Evolutionary conservation across 2,329 filamentous ascomycete genomes (phyloP), one percentile per base, ranked within the genome.

Genomic region (Xylariomycetidae sp.): DNA sequence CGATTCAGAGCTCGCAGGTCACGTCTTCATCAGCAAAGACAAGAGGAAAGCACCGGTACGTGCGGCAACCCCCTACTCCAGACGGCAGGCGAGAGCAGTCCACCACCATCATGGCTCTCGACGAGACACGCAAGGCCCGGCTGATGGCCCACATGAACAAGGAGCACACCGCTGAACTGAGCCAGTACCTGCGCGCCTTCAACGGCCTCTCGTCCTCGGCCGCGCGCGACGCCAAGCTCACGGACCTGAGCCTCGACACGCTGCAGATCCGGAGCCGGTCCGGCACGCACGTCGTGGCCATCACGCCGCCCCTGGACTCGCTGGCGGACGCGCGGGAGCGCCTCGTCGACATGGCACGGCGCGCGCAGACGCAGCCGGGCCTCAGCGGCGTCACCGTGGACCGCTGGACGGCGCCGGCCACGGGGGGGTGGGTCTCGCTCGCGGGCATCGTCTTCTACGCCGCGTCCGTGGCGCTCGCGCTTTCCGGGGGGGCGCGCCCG

Each of bases 111-210:
- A 46, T 48, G 40, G 34, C 49, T 29, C 26, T 49, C 32, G 67
- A 72, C 34, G 61, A 60, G 24, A 67, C 64, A 1, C 60, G 66
- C 38, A 77, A 77, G 52, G 50, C 67, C 37, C 76, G 79, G 38
- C 80, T 87, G 57, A 74, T 90, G 53, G 68, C 68, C 20, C 89
- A 95, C 67, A 92, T 95, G 85, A 95, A 95, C 64, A 66, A 67
- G 26, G 83, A 90, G 59, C 90, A 95, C 63, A 65, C 71, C 32
- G 72, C 76, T 47, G 85, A 86, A 37, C 76, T 95, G 31, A 65
- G 74, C 37, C 72, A 82, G 53, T 94, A 89, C 60, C 74, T 93
- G n/a, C 79, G 79, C 43, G 75, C 87, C 58, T 87, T 79, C 64
- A 68, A 65, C 54, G 58, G 67, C 12, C 65, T 85, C 27, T 72